phyloP scores from a whole-genome alignment of 129 eudicot genomes.

The Silybum marianum region DNA sequence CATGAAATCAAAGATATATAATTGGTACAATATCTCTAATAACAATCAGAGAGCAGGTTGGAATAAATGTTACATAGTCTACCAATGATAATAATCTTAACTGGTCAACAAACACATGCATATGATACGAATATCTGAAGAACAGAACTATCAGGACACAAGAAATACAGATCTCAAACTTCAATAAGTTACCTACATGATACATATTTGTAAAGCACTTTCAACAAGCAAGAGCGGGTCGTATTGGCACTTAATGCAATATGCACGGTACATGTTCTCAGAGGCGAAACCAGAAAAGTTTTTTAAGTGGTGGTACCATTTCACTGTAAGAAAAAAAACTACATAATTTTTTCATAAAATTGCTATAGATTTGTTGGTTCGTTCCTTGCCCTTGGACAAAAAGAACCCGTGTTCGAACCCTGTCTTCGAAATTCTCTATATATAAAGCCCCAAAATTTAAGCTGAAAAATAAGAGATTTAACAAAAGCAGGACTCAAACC shows the following conservation, averaged over 20 bases:
- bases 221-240: not conserved
- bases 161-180: not conserved
- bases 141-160: not conserved
- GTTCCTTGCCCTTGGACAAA: not conserved
- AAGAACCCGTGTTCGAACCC: not conserved
- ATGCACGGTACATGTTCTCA: not conserved
- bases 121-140: not conserved
- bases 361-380: not conserved
- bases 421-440: not conserved
- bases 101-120: not conserved
- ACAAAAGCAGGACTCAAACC: not conserved
- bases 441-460: not conserved
- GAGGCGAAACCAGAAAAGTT: not conserved
- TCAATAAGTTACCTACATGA: not conserved
- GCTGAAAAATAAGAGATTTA: not conserved
- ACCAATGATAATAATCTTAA: not conserved
- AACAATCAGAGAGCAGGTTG: not conserved
- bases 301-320: not conserved
- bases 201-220: not conserved
- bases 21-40: not conserved
- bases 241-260: not conserved
- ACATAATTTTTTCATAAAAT: not conserved
- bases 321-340: not conserved
- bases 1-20: not conserved
- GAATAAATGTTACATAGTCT: not conserved